A percentile compares a stretch with the other conserved stretches of the same genome.
phyloP scores from a whole-genome alignment of 257 asterid genomes.

The Forsythia viridissima region DNA sequence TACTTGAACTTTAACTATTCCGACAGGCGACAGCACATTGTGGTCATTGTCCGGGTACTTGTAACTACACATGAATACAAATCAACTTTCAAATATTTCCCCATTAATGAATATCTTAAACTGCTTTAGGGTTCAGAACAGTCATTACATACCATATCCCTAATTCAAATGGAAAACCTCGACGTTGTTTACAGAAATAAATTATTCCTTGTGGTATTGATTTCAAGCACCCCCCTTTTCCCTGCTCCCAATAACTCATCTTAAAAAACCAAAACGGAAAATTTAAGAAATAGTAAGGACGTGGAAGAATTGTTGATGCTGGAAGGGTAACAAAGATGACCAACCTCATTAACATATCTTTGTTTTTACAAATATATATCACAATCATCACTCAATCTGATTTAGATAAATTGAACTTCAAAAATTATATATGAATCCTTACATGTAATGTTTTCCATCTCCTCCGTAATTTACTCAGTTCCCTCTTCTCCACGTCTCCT shows the following conservation, averaged over 20 bases:
- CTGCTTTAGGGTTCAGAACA: slow-evolving; percentile 15
- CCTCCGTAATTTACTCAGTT: slow-evolving; percentile 80
- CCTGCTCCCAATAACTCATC: background rate
- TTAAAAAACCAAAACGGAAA: background rate
- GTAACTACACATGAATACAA: slow-evolving; percentile 1
- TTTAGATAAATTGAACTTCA: background rate
- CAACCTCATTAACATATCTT: slow-evolving; percentile 5
- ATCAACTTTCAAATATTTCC: slow-evolving; percentile 1
- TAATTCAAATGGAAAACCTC: background rate
- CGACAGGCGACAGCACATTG: background rate
- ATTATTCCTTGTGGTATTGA: background rate
- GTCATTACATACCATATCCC: slow-evolving; percentile 4
- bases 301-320: background rate
- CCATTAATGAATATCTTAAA: background rate
- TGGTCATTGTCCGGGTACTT: background rate
- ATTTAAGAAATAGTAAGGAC: background rate
- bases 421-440: slow-evolving; percentile 34
- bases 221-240: background rate
- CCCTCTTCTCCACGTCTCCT: slow-evolving; percentile 90
- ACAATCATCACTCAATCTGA: slow-evolving; percentile 6
- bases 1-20: background rate
- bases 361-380: background rate
- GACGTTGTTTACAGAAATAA: background rate
- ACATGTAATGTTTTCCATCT: slow-evolving; percentile 98
- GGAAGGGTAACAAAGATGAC: slow-evolving; percentile 1